phyloP scores from a whole-genome alignment of 805 yeast species.

The Candida yuanshanica region DNA sequence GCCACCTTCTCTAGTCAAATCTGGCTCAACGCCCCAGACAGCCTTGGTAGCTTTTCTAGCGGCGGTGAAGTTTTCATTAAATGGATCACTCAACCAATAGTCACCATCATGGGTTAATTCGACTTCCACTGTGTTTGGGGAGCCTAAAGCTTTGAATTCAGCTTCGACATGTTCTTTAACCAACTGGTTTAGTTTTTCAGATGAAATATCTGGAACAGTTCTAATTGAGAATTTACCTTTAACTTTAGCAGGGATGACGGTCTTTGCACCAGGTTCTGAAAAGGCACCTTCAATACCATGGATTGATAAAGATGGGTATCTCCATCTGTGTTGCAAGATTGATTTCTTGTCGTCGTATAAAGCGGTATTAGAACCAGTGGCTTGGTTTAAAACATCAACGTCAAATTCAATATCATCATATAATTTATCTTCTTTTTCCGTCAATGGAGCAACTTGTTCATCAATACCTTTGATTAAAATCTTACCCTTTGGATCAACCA shows the following conservation, averaged over 20 bases:
- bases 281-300: conserved; percentile 99
- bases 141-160: conserved; percentile 58
- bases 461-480: conserved; percentile 82
- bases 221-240: conserved; percentile 93
- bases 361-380: conserved; percentile 84
- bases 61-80: conserved; percentile 87
- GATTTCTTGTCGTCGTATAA: conserved; percentile 72
- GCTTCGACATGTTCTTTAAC: conserved; percentile 67
- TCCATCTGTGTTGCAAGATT: conserved; percentile 97
- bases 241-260: conserved; percentile 95
- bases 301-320: conserved; percentile 91
- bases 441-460: conserved; percentile 94
- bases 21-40: conserved; percentile 95
- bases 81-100: conserved; percentile 95
- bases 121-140: conserved; percentile 69
- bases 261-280: conserved; percentile 91
- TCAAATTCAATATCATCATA: conserved; percentile 86
- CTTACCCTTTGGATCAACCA: conserved; percentile 78
- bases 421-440: conserved; percentile 68
- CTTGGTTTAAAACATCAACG: conserved; percentile 77
- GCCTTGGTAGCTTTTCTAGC: conserved; percentile 91
- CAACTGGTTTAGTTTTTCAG: conserved; percentile 67
- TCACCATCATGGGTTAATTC: conserved; percentile 91
- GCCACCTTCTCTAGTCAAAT: conserved; percentile 98
- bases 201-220: conserved; percentile 92